Base-by-base conservation (phyloP, 2,329 filamentous ascomycete species). In the Trichoderma sp. region DNA sequence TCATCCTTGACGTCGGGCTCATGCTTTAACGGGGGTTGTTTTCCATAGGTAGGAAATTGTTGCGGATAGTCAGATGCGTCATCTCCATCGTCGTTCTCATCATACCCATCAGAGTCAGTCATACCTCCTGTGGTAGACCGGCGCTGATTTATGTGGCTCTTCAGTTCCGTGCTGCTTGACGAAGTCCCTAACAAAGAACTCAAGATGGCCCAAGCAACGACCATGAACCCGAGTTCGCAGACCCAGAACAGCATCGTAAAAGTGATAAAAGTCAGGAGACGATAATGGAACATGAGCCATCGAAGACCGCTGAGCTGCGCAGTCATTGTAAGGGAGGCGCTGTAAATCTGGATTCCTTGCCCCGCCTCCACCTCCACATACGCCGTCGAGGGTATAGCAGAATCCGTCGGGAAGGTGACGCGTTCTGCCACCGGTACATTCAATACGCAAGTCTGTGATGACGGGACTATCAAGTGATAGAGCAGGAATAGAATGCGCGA, bases 201-300 rank as follows among this genome's bases (percentile, higher is more conserved):
- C 77, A 75, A 93, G 76, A 87, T 60, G 2, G 87, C 79, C 91
- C 93, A 97, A 0, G 88, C 90, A 1, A 90, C 47, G 1, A 85
- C 84, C 79, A 92, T 88, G 56, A 91, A 91, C 0, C 89, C 74
- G 77, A 97, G 86, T 78, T 95, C 94, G 14, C 89, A 88, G 1
- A 84, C 79, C 94, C 95, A 98, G 81, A 98, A 98, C 0, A 88
- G 76, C 0, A 84, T 81, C 0, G 91, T 93, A 76, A 94, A 92
- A 1, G 91, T 77, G 0, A 92, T 67, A 72, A 94, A 94, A 6
- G 90, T 90, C 2, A 89, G 80, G 43, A 96, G 77, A 14, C 92
- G 89, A 82, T 95, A 91, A 73, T 93, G 90, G 77, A 96, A 96
- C 93, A 99, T 97, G 70, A 95, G 77, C 89, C 92, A 96, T 63